phyloP scores from a whole-genome alignment of 202 grass and related monocot genomes.

The Saccharum hybrid region DNA sequence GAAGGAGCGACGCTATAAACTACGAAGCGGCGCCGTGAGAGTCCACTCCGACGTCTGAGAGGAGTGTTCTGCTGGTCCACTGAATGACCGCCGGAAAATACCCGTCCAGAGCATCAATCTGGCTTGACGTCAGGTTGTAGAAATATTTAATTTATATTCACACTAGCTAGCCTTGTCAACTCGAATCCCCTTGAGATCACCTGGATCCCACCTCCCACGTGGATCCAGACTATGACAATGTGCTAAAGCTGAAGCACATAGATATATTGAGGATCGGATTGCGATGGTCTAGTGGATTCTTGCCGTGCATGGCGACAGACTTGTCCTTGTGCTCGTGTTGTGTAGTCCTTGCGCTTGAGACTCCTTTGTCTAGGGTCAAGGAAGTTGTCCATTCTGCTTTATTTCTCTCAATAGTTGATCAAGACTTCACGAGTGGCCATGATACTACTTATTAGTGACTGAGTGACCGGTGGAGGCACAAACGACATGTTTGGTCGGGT shows the following conservation, averaged over 20 bases:
- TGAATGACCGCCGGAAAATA: no score
- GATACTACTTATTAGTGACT: no score
- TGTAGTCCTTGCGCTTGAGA: not conserved
- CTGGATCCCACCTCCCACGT: conserved; percentile 27
- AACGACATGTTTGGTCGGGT: not conserved
- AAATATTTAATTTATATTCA: not conserved
- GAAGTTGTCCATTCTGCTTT: not conserved
- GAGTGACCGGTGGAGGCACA: not conserved
- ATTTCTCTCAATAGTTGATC: not conserved
- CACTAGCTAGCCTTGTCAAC: not conserved
- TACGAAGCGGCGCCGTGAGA: no score
- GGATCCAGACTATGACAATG: conserved; percentile 10
- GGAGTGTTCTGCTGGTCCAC: no score
- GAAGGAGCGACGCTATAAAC: no score
- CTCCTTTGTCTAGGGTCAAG: not conserved
- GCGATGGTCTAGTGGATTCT: not conserved
- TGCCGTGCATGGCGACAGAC: conserved; percentile 9
- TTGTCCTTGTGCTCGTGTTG: conserved; percentile 3
- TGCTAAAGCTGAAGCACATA: conserved; percentile 9
- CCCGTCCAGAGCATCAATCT: no score
- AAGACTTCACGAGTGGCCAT: not conserved
- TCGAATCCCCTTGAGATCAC: conserved; percentile 13
- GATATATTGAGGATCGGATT: no score
- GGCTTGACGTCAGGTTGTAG: no score
- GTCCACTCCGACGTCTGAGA: no score